phyloP scores from a whole-genome alignment of 179 eudicot species.

The Vitellaria paradoxa region DNA sequence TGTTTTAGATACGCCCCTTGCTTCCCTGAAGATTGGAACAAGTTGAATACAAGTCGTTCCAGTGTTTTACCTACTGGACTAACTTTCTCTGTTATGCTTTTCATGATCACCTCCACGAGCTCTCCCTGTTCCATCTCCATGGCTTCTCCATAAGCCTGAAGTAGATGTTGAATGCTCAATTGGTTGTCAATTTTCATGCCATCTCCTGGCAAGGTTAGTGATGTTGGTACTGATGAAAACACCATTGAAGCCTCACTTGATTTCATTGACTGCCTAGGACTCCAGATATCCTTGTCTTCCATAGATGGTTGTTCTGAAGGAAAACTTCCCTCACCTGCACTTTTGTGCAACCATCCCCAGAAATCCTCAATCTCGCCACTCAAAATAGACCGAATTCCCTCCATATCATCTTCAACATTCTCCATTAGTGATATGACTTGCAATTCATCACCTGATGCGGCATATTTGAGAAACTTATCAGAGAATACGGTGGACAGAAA shows the following conservation, averaged over 20 bases:
- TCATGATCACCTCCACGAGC: slow-evolving; percentile 23
- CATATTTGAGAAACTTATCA: slow-evolving; percentile 14
- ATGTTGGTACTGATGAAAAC: neutral
- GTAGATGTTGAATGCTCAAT: slow-evolving; percentile 18
- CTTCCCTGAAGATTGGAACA: slow-evolving; percentile 20
- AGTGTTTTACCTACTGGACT: slow-evolving; percentile 25
- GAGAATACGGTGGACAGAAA: slow-evolving; percentile 12
- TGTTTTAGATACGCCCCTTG: slow-evolving; percentile 26
- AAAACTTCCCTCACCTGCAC: slow-evolving; percentile 1
- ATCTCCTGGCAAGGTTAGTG: slow-evolving; percentile 19
- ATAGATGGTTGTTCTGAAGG: neutral
- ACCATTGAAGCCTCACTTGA: slow-evolving; percentile 10
- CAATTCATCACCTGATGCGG: slow-evolving; percentile 11
- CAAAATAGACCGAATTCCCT: slow-evolving; percentile 3
- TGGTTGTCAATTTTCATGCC: slow-evolving; percentile 21
- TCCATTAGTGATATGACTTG: slow-evolving; percentile 3
- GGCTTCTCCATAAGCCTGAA: slow-evolving; percentile 37
- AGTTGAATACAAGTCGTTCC: slow-evolving; percentile 30
- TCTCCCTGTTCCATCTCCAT: slow-evolving; percentile 26
- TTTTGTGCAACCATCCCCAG: slow-evolving; percentile 13
- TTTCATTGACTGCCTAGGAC: neutral
- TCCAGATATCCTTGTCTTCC: neutral
- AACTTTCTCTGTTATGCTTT: slow-evolving; percentile 23
- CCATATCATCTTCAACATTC: slow-evolving; percentile 8
- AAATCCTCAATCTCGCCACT: slow-evolving; percentile 3